Conservation (phyloP, 2,329 filamentous ascomycete species). For the Hypoxylon sp. region DNA sequence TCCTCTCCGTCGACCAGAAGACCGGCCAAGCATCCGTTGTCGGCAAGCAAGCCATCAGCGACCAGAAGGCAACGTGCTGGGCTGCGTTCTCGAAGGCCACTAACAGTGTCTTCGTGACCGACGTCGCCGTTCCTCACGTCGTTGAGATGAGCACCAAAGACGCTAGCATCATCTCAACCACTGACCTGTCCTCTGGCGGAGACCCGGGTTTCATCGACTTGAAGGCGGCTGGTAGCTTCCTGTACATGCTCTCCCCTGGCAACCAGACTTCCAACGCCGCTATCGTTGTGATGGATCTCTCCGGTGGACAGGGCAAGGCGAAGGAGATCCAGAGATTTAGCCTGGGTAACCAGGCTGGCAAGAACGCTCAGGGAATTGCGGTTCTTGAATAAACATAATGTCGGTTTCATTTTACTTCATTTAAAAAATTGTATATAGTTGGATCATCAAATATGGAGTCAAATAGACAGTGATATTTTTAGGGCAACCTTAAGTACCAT, state of each 20-base stretch:
- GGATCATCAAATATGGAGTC: too few species aligned
- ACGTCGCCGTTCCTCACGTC: constrained; percentile 66
- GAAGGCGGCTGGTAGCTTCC: constrained; percentile 64
- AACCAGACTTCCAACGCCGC: constrained; percentile 60
- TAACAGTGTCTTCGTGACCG: constrained; percentile 70
- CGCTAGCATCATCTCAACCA: constrained; percentile 61
- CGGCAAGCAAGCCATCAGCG: constrained; percentile 60
- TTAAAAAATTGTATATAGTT: constrained; percentile 6
- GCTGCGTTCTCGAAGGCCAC: constrained; percentile 64
- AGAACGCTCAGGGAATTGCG: constrained; percentile 54
- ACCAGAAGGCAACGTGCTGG: constrained; percentile 73
- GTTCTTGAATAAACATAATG: constrained; percentile 36
- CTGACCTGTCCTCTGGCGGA: constrained; percentile 62
- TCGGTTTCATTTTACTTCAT: neutral
- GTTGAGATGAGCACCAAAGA: constrained; percentile 69
- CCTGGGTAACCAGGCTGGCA: constrained; percentile 48
- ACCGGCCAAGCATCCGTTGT: constrained; percentile 55
- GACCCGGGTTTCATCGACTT: constrained; percentile 71
- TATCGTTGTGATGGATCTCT: constrained; percentile 57
- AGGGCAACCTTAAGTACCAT: too few species aligned
- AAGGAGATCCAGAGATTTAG: constrained; percentile 55
- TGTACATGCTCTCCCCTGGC: constrained; percentile 71
- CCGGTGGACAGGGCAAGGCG: constrained; percentile 42
- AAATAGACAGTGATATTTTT: too few species aligned
- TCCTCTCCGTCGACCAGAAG: constrained; percentile 60